These are phyloP conservation scores for Eucommia ulmoides DNA, from an alignment of 257 asterid genomes.

Conservation along the genomic window DNA sequence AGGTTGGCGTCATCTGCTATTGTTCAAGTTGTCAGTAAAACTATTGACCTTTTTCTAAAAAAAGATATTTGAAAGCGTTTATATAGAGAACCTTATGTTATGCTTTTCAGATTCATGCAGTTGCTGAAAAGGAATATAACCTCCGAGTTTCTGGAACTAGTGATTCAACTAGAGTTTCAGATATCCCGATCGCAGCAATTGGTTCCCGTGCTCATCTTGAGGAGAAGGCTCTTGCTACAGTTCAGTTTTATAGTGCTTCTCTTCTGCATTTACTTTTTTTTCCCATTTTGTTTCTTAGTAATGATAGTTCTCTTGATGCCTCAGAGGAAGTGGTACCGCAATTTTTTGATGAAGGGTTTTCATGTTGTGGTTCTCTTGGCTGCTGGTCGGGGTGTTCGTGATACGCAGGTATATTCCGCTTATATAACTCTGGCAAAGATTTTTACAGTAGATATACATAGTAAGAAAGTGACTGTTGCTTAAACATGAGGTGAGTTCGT, in stretches of 20 bases:
- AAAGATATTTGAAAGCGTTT: too few species aligned
- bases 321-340: conserved; percentile 96
- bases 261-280: conserved; percentile 5
- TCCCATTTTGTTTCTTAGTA: not conserved
- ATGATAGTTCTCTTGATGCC: conserved; percentile 16
- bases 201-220: conserved; percentile 99
- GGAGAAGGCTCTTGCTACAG: conserved; percentile 93
- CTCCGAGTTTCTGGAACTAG: conserved; percentile 37
- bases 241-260: conserved; percentile 33
- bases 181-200: conserved; percentile 70
- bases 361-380: conserved; percentile 92
- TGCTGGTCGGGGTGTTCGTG: conserved; percentile 92
- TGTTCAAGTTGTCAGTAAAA: too few species aligned
- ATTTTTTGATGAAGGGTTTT: conserved; percentile 96
- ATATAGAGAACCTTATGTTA: conserved; percentile 28
- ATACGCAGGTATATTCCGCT: conserved; percentile 65
- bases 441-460: too few species aligned
- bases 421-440: too few species aligned
- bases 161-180: conserved; percentile 54
- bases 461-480: too few species aligned
- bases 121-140: conserved; percentile 43
- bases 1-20: conserved; percentile 68
- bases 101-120: conserved; percentile 71
- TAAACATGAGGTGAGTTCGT: not conserved
- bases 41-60: too few species aligned